These are phyloP conservation scores for Ogataea allantospora DNA, from an alignment of 805 yeast species.

Conservation along the genomic window DNA sequence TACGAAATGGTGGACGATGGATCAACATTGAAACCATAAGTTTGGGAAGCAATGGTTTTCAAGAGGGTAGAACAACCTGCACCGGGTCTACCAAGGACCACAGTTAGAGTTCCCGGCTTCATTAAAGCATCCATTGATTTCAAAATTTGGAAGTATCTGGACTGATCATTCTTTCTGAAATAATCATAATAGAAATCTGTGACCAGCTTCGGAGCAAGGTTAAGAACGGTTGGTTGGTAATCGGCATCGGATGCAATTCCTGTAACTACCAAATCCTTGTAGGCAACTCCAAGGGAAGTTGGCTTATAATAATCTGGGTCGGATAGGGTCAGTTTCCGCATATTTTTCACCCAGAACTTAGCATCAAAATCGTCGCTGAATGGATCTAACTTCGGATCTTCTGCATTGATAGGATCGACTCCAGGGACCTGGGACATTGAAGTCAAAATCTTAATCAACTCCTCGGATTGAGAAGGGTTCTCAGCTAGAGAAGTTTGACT, in stretches of 20 bases:
- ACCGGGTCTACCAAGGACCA: constrained; percentile 79
- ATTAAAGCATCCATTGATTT: constrained; percentile 66
- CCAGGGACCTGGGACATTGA: constrained; percentile 56
- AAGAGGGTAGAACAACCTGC: constrained; percentile 73
- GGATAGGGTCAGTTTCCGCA: constrained; percentile 48
- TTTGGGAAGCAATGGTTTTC: constrained; percentile 56
- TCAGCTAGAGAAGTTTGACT: constrained; percentile 8
- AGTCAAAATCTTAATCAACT: constrained; percentile 38
- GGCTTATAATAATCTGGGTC: constrained; percentile 67
- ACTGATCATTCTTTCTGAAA: constrained; percentile 29
- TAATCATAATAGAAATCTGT: constrained; percentile 28
- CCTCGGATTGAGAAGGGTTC: constrained; percentile 4
- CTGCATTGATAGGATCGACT: constrained; percentile 34
- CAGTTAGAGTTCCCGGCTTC: constrained; percentile 62
- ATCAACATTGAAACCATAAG: constrained; percentile 56
- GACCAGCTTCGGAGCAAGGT: constrained; percentile 37
- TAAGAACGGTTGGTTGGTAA: constrained; percentile 58
- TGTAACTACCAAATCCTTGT: constrained; percentile 55
- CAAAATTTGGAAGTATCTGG: constrained; percentile 48
- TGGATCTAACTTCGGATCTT: constrained; percentile 54
- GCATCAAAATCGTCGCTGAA: constrained; percentile 55
- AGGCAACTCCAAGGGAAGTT: constrained; percentile 56
- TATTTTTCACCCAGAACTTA: constrained; percentile 65
- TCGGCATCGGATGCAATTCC: constrained; percentile 70
- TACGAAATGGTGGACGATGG: constrained; percentile 46